phyloP scores from a whole-genome alignment of 345 rosid species.

The Gossypium mustelinum region DNA sequence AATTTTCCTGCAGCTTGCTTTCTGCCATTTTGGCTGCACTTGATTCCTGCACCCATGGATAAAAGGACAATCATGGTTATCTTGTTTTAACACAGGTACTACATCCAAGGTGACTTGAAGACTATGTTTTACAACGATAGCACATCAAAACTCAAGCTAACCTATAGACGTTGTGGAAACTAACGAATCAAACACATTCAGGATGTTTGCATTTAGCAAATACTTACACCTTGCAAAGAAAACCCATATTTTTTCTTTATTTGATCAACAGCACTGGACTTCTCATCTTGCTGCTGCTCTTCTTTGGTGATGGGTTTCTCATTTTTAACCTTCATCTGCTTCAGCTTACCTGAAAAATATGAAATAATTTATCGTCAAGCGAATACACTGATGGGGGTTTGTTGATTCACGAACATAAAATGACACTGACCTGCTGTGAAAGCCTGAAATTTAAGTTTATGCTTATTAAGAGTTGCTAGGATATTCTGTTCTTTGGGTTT shows the following conservation, averaged over 20 bases:
- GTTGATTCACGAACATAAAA: not conserved
- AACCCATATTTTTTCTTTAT: slow-evolving; percentile 91
- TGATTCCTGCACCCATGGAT: slow-evolving; percentile 46
- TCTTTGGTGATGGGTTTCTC: slow-evolving; percentile 53
- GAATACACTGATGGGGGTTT: not conserved
- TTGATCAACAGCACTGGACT: slow-evolving; percentile 55
- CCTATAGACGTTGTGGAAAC: not conserved
- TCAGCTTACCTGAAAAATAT: slow-evolving; percentile 52
- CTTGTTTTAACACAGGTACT: not conserved
- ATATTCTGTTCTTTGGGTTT: slow-evolving; percentile 67
- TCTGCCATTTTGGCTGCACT: slow-evolving; percentile 74
- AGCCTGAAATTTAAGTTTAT: slow-evolving; percentile 61
- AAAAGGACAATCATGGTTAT: not conserved
- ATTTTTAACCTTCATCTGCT: slow-evolving; percentile 61
- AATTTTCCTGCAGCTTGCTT: slow-evolving; percentile 77
- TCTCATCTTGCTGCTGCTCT: slow-evolving; percentile 47
- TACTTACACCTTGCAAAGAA: slow-evolving; percentile 57
- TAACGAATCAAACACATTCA: not conserved
- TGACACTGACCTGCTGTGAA: slow-evolving; percentile 56
- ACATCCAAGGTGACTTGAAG: not conserved
- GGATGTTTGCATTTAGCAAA: not conserved
- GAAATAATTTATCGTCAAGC: not conserved
- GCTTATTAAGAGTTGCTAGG: slow-evolving; percentile 58
- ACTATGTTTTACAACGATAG: not conserved
- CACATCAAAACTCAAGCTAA: not conserved